Percentiles rank a stretch among this genome's conserved stretches.
Conservation (phyloP, 164 flowering plant species). For the Malania oleifera region DNA sequence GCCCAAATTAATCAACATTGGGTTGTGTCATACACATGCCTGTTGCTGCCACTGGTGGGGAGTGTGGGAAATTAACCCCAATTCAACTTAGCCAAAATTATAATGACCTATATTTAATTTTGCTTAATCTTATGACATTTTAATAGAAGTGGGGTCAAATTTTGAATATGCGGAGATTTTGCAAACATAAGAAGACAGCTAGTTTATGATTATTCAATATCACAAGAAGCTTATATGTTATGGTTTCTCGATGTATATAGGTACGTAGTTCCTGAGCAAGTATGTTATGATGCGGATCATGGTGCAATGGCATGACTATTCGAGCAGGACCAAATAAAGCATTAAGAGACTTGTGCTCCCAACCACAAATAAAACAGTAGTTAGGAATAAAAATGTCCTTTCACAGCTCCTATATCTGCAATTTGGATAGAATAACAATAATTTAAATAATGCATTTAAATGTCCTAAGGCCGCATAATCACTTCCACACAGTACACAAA, state of each 20-base stretch:
- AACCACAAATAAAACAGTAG: conserved; percentile 82
- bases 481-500: not conserved
- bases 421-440: conserved; percentile 3
- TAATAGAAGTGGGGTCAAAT: too few relatives aligned
- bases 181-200: not conserved
- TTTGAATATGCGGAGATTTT: too few relatives aligned
- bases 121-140: too few relatives aligned
- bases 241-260: too few relatives aligned
- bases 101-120: too few relatives aligned
- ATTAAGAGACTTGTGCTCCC: conserved; percentile 87
- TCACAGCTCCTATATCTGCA: conserved; percentile 72
- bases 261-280: conserved; percentile 75
- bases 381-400: conserved; percentile 84
- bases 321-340: conserved; percentile 99
- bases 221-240: too few relatives aligned
- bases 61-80: too few relatives aligned
- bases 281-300: conserved; percentile 97
- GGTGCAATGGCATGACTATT: conserved; percentile 95
- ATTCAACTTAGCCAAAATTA: too few relatives aligned
- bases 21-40: too few relatives aligned
- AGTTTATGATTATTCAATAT: not conserved
- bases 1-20: too few relatives aligned
- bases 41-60: too few relatives aligned
- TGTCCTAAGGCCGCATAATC: not conserved
- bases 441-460: not conserved